Evolutionary conservation across 78 protist genomes (phyloP), one percentile per base, ranked within the genome.

Genomic region (Capsaspora owczarzaki): DNA sequence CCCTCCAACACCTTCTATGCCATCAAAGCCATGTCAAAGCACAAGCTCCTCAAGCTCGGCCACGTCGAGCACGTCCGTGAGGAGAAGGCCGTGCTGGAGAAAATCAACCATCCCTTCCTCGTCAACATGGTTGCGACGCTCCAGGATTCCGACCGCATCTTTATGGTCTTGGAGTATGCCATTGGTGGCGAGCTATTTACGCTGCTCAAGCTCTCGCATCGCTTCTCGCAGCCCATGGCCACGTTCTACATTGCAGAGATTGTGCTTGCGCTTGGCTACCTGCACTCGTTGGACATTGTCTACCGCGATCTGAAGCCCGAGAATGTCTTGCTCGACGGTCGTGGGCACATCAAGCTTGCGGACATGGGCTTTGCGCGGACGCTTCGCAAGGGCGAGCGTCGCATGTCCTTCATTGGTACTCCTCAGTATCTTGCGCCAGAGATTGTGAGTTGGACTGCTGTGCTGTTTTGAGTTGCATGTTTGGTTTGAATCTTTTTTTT

Each of bases 401-500:
- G 66, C n/a, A 25, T 25, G 33, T 56, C 66, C 33, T 56, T 56
- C 25, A 29, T 63, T 25, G 96, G 96, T 1, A 89, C 96, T 19
- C 93, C 96, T 10, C 94, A 93, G 83, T 93, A 93, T 72, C 88
- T 90, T 3, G 96, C 91, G 6, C 89, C 84, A 1, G 84, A 81
- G 41, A 33, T 89, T 29, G 40, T 89, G 33, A 25, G 66, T 56
- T 0, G 41, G 76, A 87, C 72, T 76, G 72, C 16, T 38, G 6
- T 27, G 74, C 84, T 6, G 92, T 86, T 49, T 49, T 10, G 56
- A 49, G 10, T 49, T 49, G 10, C n/a, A 16, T 49, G n/a, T 49
- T 49, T 16, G 10, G 10, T 49, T 49, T 49, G n/a, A 16, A 16
- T 49, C 16, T 10, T 16, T 10, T 20, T 10, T 49, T 10, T 10